Percentiles rank a stretch among this genome's conserved stretches.
Evolutionary conservation across 1,284 basidiomycete genomes (phyloP).

Genomic region (Leccinum glutinopallens): DNA sequence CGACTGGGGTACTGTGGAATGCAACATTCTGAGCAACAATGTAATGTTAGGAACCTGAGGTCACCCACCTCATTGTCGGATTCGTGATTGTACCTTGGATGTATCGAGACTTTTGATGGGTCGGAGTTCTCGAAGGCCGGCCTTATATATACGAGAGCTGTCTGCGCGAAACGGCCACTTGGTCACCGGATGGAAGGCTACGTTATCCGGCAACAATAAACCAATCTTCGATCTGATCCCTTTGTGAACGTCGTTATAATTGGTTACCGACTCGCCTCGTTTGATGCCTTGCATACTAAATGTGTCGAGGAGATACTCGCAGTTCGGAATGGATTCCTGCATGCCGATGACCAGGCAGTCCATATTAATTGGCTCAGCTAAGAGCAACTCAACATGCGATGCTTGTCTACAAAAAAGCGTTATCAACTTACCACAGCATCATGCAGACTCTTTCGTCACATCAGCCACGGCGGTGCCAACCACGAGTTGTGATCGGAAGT

Average conservation of each 20-base stretch:
- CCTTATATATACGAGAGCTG: neutral
- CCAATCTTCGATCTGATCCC: neutral
- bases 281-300: neutral
- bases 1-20: neutral
- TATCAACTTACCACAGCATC: neutral
- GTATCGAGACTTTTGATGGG: neutral
- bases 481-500: neutral
- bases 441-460: neutral
- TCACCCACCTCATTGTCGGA: slow-evolving; percentile 12
- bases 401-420: neutral
- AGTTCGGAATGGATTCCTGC: neutral
- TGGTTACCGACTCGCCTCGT: neutral
- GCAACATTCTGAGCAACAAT: neutral
- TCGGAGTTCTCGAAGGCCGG: neutral
- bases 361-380: neutral
- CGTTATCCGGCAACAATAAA: neutral
- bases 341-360: neutral
- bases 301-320: neutral
- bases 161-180: neutral
- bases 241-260: neutral
- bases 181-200: neutral
- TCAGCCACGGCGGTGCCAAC: neutral
- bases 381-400: neutral
- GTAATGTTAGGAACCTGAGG: neutral
- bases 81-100: neutral